Evolutionary conservation across 495 filamentous ascomycete genomes (phyloP).

Genomic region (Polyplosphaeria fusca): DNA sequence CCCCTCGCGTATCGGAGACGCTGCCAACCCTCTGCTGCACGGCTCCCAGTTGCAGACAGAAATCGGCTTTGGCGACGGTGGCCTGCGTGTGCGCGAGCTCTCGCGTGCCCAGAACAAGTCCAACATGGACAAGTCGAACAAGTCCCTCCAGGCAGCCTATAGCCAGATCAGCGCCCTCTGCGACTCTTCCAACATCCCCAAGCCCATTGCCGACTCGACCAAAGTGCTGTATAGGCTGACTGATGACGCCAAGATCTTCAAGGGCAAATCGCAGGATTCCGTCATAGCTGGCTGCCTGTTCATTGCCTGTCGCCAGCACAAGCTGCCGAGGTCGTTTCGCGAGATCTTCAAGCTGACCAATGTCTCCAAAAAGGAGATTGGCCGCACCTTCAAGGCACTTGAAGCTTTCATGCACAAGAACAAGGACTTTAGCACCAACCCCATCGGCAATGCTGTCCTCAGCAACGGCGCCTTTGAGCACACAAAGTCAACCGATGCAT

Average conservation of each 20-base stretch:
- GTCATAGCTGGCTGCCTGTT: constrained; percentile 96
- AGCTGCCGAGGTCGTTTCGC: constrained; percentile 82
- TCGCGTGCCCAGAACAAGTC: constrained; percentile 82
- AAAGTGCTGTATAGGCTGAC: constrained; percentile 93
- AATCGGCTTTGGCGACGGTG: constrained; percentile 77
- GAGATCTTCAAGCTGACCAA: constrained; percentile 91
- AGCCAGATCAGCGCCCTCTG: constrained; percentile 86
- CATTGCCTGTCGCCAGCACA: constrained; percentile 88
- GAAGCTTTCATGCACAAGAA: constrained; percentile 14
- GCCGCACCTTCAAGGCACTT: constrained; percentile 76
- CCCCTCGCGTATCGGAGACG: constrained; percentile 95
- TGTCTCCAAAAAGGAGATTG: constrained; percentile 95
- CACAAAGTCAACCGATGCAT: constrained; percentile 75
- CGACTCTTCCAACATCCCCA: constrained; percentile 76
- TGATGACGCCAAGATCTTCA: constrained; percentile 87
- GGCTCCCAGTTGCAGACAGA: constrained; percentile 89
- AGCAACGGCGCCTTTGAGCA: constrained; percentile 61
- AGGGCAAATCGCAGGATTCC: constrained; percentile 90
- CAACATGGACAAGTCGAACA: constrained; percentile 81
- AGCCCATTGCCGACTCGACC: constrained; percentile 75
- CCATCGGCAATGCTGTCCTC: constrained; percentile 38
- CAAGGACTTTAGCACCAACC: constrained; percentile 13
- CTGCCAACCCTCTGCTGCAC: constrained; percentile 78
- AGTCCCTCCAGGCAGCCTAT: constrained; percentile 74
- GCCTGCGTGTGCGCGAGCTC: constrained; percentile 65